phyloP scores from a whole-genome alignment of 345 rosid species.

The Lagerstroemia speciosa region DNA sequence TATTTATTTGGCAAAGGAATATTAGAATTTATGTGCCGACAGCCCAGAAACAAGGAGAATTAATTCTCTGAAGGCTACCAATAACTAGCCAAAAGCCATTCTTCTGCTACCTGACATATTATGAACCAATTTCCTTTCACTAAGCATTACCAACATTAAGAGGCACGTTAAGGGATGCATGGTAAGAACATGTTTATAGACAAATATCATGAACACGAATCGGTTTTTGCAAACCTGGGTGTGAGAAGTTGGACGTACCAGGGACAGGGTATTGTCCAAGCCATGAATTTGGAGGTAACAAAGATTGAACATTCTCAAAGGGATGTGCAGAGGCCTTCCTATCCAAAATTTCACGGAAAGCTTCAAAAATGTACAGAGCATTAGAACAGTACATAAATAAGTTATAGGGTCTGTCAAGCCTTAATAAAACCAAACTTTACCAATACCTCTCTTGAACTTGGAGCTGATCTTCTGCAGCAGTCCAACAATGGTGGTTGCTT shows the following conservation, averaged over 20 bases:
- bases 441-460: constrained; percentile 80
- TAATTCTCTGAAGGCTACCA: neutral
- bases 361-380: constrained; percentile 27
- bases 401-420: neutral
- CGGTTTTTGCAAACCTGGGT: too few species aligned
- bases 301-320: constrained; percentile 94
- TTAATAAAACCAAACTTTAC: neutral
- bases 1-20: neutral
- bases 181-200: neutral
- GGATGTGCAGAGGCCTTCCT: constrained; percentile 94
- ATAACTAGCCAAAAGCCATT: neutral
- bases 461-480: constrained; percentile 85
- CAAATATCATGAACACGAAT: neutral
- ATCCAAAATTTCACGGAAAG: constrained; percentile 89
- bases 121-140: neutral
- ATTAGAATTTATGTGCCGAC: neutral
- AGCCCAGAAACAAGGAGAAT: neutral
- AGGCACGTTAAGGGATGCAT: neutral
- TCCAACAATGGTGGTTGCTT: constrained; percentile 83
- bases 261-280: constrained; percentile 70
- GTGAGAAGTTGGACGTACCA: constrained; percentile 28
- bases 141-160: neutral
- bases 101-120: neutral
- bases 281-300: constrained; percentile 93
- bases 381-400: constrained; percentile 8